These are phyloP conservation scores for Trametes hirsuta DNA, from an alignment of 1,284 basidiomycete genomes.

Conservation along the genomic window DNA sequence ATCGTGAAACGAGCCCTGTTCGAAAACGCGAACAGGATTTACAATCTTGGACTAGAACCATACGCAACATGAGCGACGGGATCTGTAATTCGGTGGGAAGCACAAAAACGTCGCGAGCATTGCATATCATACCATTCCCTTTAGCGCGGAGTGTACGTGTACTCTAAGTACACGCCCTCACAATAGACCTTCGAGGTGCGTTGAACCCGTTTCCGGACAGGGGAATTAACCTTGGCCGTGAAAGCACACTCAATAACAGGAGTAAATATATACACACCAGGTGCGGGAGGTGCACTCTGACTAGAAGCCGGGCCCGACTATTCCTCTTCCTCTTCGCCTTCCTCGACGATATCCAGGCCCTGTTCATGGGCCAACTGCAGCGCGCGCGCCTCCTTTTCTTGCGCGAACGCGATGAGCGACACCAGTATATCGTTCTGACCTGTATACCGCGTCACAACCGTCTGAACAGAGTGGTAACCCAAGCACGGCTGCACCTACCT, in stretches of 20 bases:
- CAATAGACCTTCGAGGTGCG: too few relatives aligned
- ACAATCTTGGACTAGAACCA: conserved; percentile 51
- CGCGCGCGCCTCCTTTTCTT: conserved; percentile 47
- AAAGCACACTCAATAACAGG: too few relatives aligned
- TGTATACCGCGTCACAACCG: conserved; percentile 7
- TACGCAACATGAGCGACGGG: conserved; percentile 1
- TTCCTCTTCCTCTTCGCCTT: conserved; percentile 36
- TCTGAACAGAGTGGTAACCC: background rate
- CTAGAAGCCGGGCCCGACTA: background rate
- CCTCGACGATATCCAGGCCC: conserved; percentile 56
- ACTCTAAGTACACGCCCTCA: too few relatives aligned
- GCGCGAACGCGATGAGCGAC: conserved; percentile 46
- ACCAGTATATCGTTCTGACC: conserved; percentile 49
- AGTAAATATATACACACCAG: too few relatives aligned
- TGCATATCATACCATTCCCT: background rate
- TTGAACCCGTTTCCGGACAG: too few relatives aligned
- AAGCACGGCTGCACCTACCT: conserved; percentile 41
- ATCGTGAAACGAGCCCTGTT: conserved; percentile 59
- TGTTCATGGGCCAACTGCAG: conserved; percentile 49
- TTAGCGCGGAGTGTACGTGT: too few relatives aligned
- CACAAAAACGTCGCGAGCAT: background rate
- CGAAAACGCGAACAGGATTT: conserved; percentile 60
- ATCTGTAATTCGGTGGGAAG: background rate
- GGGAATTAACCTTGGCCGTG: too few relatives aligned
- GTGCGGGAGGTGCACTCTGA: too few relatives aligned